Evolutionary conservation across 495 filamentous ascomycete species (phyloP).

Genomic region (Xylaria venustula): DNA sequence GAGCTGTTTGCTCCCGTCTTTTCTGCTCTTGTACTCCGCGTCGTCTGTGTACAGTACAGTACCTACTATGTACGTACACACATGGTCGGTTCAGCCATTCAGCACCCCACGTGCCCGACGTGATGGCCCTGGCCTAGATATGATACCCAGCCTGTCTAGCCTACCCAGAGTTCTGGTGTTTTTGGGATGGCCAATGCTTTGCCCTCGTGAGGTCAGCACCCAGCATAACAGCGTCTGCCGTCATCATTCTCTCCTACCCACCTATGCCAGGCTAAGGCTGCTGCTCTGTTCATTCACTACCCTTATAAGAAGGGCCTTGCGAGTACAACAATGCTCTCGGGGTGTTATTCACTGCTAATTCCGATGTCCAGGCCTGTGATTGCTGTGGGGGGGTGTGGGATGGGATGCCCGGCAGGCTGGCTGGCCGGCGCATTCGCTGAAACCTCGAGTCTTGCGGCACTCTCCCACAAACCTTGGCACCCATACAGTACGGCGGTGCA

Average conservation of each 20-base stretch:
- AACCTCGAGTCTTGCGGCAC: slow-evolving; percentile 2
- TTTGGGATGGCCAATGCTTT: neutral
- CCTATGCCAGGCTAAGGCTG: neutral
- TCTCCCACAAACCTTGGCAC: slow-evolving; percentile 8
- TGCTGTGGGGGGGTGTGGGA: slow-evolving; percentile 6
- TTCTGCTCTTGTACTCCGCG: too few relatives aligned
- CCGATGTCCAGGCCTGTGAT: neutral
- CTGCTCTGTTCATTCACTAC: neutral
- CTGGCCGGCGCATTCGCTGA: neutral
- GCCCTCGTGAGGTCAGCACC: neutral
- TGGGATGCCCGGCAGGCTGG: neutral
- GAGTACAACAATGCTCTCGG: neutral
- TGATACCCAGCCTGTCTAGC: neutral
- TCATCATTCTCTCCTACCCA: neutral
- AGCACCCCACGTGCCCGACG: slow-evolving; percentile 28
- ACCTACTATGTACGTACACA: too few relatives aligned
- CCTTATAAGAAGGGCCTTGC: neutral
- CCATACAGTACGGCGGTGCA: slow-evolving; percentile 6
- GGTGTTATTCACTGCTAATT: neutral
- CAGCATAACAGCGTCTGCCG: neutral
- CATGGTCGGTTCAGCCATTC: slow-evolving; percentile 19
- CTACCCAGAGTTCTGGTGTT: neutral
- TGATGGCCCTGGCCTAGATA: neutral
- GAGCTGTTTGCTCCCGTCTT: neutral
- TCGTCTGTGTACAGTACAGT: too few relatives aligned